Evolutionary conservation across 352 stramenopile genomes (phyloP).

Genomic region (Globisporangium viniferum): DNA sequence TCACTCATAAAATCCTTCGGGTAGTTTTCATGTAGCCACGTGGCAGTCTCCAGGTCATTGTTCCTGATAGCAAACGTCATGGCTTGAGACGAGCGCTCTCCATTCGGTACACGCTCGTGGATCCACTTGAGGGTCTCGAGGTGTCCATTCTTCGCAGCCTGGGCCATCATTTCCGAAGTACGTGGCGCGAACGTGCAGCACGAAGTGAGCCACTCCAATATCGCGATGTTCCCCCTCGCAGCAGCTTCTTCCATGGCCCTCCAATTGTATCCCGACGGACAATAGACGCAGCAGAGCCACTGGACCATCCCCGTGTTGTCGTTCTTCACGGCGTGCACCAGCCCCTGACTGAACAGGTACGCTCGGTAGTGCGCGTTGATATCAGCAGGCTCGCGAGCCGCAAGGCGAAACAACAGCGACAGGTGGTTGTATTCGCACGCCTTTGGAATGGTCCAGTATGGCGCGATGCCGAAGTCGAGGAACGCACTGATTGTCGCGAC

Average conservation of each 20-base stretch:
- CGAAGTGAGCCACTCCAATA: neutral
- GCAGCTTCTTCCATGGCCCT: neutral
- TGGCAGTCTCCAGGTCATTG: neutral
- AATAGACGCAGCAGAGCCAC: too few species aligned
- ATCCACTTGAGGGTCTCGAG: conserved; percentile 3
- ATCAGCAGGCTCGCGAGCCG: too few species aligned
- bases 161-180: neutral
- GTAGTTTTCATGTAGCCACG: neutral
- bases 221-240: neutral
- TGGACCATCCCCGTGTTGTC: too few species aligned
- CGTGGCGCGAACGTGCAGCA: neutral
- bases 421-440: too few species aligned
- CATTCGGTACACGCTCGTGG: neutral
- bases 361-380: too few species aligned
- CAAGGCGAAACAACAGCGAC: too few species aligned
- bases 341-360: too few species aligned
- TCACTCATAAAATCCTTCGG: neutral
- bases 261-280: neutral
- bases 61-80: neutral
- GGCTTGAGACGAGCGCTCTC: neutral
- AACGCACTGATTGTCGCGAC: neutral
- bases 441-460: neutral
- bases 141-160: neutral
- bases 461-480: neutral
- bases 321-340: too few species aligned